These are phyloP conservation scores for Sporisorium graminicola DNA, from an alignment of 1,284 basidiomycete species.

Conservation along the genomic window DNA sequence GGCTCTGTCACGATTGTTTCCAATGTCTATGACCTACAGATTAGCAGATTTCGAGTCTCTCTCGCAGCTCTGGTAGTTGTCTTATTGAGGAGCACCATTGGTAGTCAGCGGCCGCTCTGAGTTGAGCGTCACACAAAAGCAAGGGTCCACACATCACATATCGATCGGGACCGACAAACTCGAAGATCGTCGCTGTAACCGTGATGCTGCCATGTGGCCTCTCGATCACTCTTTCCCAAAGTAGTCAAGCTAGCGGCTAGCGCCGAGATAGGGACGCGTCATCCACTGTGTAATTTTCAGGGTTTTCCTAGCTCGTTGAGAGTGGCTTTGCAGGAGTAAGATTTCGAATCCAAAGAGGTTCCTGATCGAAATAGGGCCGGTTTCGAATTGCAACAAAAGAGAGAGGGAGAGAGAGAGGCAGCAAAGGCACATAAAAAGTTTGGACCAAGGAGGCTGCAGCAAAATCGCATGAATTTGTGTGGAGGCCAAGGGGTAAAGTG, in stretches of 20 bases:
- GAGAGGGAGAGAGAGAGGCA: too few relatives aligned
- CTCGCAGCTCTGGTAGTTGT: neutral
- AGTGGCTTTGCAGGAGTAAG: neutral
- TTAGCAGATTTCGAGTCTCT: neutral
- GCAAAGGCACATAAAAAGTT: too few relatives aligned
- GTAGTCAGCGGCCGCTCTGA: too few relatives aligned
- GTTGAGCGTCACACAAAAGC: neutral
- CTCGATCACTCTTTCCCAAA: conserved; percentile 4
- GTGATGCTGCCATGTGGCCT: conserved; percentile 6
- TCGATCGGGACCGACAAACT: conserved; percentile 7
- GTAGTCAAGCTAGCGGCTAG: neutral
- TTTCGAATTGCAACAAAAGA: neutral
- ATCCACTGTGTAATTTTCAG: neutral
- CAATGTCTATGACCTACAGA: conserved; percentile 3
- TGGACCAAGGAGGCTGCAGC: neutral
- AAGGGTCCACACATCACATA: neutral
- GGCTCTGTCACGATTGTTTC: conserved; percentile 4
- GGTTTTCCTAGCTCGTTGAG: neutral
- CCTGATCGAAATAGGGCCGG: neutral
- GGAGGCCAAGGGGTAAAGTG: conserved; percentile 5
- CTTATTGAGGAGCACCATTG: too few relatives aligned
- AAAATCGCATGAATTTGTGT: conserved; percentile 7
- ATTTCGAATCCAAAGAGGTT: conserved; percentile 1
- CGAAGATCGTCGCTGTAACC: neutral
- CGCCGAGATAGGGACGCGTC: conserved; percentile 10